Evolutionary conservation across 164 flowering plant species (phyloP), one percentile per base, ranked within the genome.

Genomic region (Amborella trichopoda): DNA sequence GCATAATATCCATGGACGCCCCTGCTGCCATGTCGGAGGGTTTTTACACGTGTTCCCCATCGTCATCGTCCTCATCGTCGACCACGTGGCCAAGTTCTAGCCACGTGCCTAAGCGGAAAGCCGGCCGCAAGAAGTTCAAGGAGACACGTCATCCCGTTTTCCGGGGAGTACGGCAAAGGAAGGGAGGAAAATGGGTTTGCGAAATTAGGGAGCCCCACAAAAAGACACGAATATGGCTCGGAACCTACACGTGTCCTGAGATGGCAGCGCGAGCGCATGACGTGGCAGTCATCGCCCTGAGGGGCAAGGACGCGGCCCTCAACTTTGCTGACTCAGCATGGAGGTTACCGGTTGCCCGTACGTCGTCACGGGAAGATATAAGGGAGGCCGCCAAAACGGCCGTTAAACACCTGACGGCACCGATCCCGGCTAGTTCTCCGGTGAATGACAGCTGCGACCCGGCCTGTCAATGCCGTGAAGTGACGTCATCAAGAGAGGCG

Each of bases 241-340:
- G 88, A 14, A 83, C 85, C 1, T 78, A 65, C 28, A 68, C 68
- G 1, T 73, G 76, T 0, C 64, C 67, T 0, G 83, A 76, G 44
- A 83, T 80, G 85, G 81, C 94, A 2, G 86, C 85, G 1, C 59
- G 82, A 9, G 85, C 84, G 0, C 81, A 80, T 27, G 87, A 83
- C 44, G 89, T 75, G 28, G 83, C 78, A 6, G 80, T 82, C 12
- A 41, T 88, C 19, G 80, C 86, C 0, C 60, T 83, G 20, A 46
- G 78, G 26, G 96, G 94, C 0, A 40, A 71, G 1, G 53, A 65
- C 0, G 89, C 87, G 3, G 75, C 84, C 48, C 67, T 82, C 14
- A 87, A 83, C 39, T 83, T 82, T 22, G 93, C 93, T 0, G 96
- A 87, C 63, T 87, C 89, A 0, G 59, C 73, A 0, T 77, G 81